phyloP scores from a whole-genome alignment of 1,139 yeast genomes.

The Suhomyces kunorum region DNA sequence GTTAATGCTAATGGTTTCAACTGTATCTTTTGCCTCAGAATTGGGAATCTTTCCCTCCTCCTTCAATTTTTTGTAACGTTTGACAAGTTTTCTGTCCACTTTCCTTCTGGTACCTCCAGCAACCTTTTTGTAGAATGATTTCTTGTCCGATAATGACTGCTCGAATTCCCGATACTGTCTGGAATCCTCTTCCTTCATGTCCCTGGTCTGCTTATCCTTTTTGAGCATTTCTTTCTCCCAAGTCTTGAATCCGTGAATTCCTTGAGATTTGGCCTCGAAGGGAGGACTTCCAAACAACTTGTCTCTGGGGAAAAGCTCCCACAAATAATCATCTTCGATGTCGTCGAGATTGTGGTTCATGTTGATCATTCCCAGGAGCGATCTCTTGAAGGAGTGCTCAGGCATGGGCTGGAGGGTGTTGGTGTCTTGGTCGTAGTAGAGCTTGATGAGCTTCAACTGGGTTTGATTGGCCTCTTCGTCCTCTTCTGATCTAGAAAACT shows the following conservation, averaged over 20 bases:
- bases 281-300: constrained; percentile 42
- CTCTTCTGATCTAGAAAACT: constrained; percentile 27
- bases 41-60: constrained; percentile 24
- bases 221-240: constrained; percentile 37
- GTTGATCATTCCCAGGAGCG: constrained; percentile 44
- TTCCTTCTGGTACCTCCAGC: constrained; percentile 31
- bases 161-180: constrained; percentile 28
- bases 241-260: constrained; percentile 31
- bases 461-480: constrained; percentile 28
- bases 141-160: constrained; percentile 20
- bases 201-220: constrained; percentile 22
- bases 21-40: not conserved
- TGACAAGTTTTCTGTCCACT: constrained; percentile 34
- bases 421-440: constrained; percentile 33
- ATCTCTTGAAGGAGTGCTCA: constrained; percentile 42
- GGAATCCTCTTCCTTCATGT: constrained; percentile 21
- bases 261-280: constrained; percentile 27
- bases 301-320: constrained; percentile 42
- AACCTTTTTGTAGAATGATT: constrained; percentile 27
- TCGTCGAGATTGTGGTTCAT: constrained; percentile 38
- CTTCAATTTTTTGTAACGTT: constrained; percentile 30
- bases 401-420: constrained; percentile 31
- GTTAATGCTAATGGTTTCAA: constrained; percentile 9
- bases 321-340: constrained; percentile 44
- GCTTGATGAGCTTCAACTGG: constrained; percentile 30